Base-by-base conservation (phyloP, 2,329 filamentous ascomycete genomes). In the Diaporthe ampelina region DNA sequence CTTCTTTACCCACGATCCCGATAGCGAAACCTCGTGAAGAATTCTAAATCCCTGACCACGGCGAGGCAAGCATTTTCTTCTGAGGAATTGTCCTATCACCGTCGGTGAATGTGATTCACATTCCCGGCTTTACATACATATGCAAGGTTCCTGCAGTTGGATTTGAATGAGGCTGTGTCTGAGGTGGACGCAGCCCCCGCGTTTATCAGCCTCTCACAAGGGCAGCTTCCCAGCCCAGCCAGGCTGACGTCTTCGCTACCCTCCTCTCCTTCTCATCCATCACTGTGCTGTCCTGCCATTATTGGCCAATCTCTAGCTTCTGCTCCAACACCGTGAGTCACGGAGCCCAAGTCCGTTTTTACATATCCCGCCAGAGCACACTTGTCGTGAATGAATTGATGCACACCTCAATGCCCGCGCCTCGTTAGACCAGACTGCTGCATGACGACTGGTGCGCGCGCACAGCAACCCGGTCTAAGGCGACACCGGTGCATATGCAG, bases 241-340 rank as follows among this genome's bases (percentile, higher is more conserved):
- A 26, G 29, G 63, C 45, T 52, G 45, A 35, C 61, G 21, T 24
- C 43, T 13, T 52, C 29, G 24, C 63, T 54, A n/a, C 29, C n/a
- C 63, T 26, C 45, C 5, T 52, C 21, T 50, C 3, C 21, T n/a
- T 40, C 21, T 13, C 37, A 15, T 15, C 3, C 43, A 17, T 19
- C 9, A 50, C 52, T 68, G 63, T 17, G 63, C 32, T 68, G 63
- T 52, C 32, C 32, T 17, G 63, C 45, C 32, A 26, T 26, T 9
- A 68, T 54, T 68, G 63, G 63, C 24, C 63, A 68, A 68, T 68
- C 19, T 24, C 19, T 45, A 63, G 26, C 10, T 17, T 13, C 3
- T 32, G 8, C 40, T n/a, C 24, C 59, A 45, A 21, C 7, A 21
- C 17, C 17, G 37, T 61, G 58, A 63, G 63, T 67, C 63, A 67